Evolutionary conservation across 2,329 filamentous ascomycete species (phyloP).

Genomic region (Verticillium longisporum): DNA sequence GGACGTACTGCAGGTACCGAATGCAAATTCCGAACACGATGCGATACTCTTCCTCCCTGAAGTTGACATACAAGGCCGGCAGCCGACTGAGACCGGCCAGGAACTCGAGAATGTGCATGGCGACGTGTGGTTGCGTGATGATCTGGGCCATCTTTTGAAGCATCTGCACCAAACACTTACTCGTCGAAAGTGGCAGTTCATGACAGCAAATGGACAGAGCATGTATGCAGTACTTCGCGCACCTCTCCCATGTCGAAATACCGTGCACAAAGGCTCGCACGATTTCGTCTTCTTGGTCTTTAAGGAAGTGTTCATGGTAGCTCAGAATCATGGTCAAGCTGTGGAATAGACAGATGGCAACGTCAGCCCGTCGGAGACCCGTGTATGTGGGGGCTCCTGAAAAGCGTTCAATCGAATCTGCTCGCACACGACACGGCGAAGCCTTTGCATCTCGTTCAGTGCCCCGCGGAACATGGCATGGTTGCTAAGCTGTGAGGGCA

Average conservation of each 20-base stretch:
- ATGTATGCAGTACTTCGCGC: constrained; percentile 89
- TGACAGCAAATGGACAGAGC: constrained; percentile 92
- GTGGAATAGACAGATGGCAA: constrained; percentile 84
- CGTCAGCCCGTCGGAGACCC: constrained; percentile 77
- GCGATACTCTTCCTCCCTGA: constrained; percentile 85
- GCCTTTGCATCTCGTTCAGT: constrained; percentile 65
- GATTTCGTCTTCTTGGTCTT: constrained; percentile 82
- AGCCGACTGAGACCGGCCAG: constrained; percentile 82
- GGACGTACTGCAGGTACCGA: constrained; percentile 82
- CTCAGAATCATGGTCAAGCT: constrained; percentile 81
- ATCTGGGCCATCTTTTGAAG: constrained; percentile 92
- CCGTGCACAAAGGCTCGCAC: constrained; percentile 82
- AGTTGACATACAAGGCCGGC: constrained; percentile 78
- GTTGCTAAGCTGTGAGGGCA: constrained; percentile 84
- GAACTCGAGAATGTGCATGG: constrained; percentile 93
- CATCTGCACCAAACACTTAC: constrained; percentile 77
- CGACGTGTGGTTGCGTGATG: constrained; percentile 86
- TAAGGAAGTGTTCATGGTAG: constrained; percentile 80
- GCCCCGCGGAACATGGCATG: constrained; percentile 75
- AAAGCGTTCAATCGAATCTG: constrained; percentile 73
- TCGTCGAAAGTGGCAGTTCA: constrained; percentile 81
- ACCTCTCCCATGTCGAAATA: constrained; percentile 76
- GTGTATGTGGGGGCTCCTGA: constrained; percentile 71
- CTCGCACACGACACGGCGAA: constrained; percentile 73
- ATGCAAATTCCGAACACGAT: constrained; percentile 95